These are phyloP conservation scores for Pythium phragmitis DNA, from an alignment of 352 stramenopile species.

Conservation along the genomic window DNA sequence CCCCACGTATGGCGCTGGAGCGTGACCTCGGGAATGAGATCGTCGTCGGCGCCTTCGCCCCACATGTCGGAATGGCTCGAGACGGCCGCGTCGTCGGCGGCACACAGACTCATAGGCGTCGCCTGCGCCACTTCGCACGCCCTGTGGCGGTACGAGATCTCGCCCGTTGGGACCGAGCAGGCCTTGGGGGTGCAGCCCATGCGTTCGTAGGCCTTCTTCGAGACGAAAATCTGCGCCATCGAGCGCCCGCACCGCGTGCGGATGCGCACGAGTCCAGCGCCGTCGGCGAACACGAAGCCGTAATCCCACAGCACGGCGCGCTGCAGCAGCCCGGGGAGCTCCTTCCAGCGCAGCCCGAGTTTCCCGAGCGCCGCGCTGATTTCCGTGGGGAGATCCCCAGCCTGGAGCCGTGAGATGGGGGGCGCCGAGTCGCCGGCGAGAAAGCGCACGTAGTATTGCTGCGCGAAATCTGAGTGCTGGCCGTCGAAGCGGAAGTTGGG, in stretches of 20 bases:
- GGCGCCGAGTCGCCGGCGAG: slow-evolving; percentile 32
- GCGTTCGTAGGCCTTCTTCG: slow-evolving; percentile 54
- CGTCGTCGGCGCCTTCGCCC: slow-evolving; percentile 51
- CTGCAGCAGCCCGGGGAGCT: slow-evolving; percentile 58
- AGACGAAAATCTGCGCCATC: slow-evolving; percentile 68
- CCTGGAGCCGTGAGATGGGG: slow-evolving; percentile 32
- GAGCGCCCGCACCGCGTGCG: slow-evolving; percentile 61
- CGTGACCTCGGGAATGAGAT: slow-evolving; percentile 49
- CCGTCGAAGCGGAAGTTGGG: slow-evolving; percentile 51
- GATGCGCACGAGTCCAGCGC: slow-evolving; percentile 38
- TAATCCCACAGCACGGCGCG: slow-evolving; percentile 68
- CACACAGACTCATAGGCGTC: slow-evolving; percentile 47
- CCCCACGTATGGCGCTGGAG: slow-evolving; percentile 56
- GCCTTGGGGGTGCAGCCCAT: slow-evolving; percentile 38
- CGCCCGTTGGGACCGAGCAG: slow-evolving; percentile 30
- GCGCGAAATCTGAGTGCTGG: slow-evolving; percentile 62
- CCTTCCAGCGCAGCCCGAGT: slow-evolving; percentile 42
- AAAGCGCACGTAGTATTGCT: slow-evolving; percentile 64
- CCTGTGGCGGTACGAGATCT: slow-evolving; percentile 39
- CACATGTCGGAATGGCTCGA: slow-evolving; percentile 48
- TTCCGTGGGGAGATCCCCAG: slow-evolving; percentile 27
- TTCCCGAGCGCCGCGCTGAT: slow-evolving; percentile 33
- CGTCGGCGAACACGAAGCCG: slow-evolving; percentile 50
- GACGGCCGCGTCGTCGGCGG: slow-evolving; percentile 38
- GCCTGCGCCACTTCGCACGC: slow-evolving; percentile 47